Conservation (phyloP, 2,329 filamentous ascomycete species). For the Pseudogymnoascus sp. region DNA sequence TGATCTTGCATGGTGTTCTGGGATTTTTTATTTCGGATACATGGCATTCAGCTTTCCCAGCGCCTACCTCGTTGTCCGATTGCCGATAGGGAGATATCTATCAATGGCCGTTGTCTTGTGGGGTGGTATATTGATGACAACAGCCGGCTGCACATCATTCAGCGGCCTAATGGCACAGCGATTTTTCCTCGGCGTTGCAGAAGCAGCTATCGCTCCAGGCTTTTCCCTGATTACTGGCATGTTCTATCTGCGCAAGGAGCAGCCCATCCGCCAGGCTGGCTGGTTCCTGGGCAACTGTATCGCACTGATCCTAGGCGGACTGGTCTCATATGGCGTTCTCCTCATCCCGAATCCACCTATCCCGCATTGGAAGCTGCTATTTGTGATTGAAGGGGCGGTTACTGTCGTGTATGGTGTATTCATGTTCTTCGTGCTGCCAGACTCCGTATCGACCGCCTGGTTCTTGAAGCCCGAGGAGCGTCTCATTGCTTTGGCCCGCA, state of each 20-base stretch:
- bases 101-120: constrained; percentile 14
- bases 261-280: constrained; percentile 27
- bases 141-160: constrained; percentile 16
- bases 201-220: constrained; percentile 26
- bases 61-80: constrained; percentile 28
- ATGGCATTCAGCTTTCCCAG: constrained; percentile 30
- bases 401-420: constrained; percentile 28
- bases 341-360: constrained; percentile 12
- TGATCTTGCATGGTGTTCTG: constrained; percentile 2
- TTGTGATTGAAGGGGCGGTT: constrained; percentile 22
- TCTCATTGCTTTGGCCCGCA: constrained; percentile 28
- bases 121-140: constrained; percentile 14
- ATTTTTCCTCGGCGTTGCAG: constrained; percentile 25
- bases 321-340: constrained; percentile 12
- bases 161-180: constrained; percentile 18
- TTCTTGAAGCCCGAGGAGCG: constrained; percentile 36
- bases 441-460: constrained; percentile 40
- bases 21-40: constrained; percentile 28
- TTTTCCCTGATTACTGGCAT: constrained; percentile 31
- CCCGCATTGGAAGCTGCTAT: constrained; percentile 21
- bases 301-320: constrained; percentile 17
- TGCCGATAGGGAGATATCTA: constrained; percentile 32
- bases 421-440: constrained; percentile 42
- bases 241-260: constrained; percentile 31
- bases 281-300: constrained; percentile 22